Percentiles rank a stretch among this genome's conserved stretches.
Evolutionary conservation across 257 asterid species (phyloP).

Genomic region (Jasminum sambac): DNA sequence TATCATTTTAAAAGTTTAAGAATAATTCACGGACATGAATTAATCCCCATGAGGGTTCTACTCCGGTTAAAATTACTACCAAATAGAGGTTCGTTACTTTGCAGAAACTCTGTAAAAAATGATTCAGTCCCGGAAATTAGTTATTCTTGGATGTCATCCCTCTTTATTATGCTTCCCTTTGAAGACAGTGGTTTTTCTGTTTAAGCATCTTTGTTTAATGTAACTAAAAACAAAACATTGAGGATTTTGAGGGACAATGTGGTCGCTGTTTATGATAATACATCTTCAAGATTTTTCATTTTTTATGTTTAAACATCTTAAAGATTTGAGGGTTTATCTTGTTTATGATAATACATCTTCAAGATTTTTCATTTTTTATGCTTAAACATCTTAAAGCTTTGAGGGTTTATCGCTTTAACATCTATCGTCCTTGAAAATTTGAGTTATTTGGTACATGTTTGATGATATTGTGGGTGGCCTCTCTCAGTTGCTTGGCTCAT

Average conservation of each 20-base stretch:
- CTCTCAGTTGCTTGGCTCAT: conserved; percentile 81
- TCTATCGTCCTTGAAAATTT: conserved; percentile 13
- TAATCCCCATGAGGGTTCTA: conserved; percentile 14
- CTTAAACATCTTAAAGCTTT: not conserved
- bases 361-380: no score
- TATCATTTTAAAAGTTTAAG: conserved; percentile 7
- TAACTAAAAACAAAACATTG: not conserved
- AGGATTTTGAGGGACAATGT: not conserved
- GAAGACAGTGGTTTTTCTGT: not conserved
- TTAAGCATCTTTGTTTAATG: not conserved
- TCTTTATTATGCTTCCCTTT: not conserved
- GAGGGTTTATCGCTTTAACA: conserved; percentile 7
- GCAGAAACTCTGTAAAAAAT: not conserved
- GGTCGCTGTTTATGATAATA: not conserved
- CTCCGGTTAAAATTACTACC: conserved; percentile 6
- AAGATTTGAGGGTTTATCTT: conserved; percentile 1
- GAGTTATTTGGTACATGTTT: conserved; percentile 23
- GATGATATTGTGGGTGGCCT: conserved; percentile 26
- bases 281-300: not conserved
- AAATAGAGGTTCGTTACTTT: not conserved
- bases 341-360: not conserved
- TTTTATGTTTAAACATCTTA: not conserved
- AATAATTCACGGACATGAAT: conserved; percentile 5
- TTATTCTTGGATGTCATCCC: not conserved
- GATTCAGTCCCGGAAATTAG: not conserved